phyloP scores from a whole-genome alignment of 345 rosid genomes.

The Eucalyptus sp. region DNA sequence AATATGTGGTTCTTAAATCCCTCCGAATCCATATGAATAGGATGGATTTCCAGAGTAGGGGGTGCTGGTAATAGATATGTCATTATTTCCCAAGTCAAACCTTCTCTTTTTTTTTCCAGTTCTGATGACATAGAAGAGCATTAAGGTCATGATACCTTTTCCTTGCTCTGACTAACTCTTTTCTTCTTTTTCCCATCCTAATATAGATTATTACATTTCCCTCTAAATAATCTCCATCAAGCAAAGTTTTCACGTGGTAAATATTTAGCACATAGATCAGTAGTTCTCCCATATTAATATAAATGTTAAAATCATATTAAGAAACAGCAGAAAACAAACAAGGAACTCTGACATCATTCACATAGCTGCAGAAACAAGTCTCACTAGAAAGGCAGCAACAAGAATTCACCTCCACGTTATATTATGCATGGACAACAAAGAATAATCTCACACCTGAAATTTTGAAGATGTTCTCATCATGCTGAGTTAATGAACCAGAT shows the following conservation, averaged over 20 bases:
- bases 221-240: background rate
- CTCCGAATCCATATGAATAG: background rate
- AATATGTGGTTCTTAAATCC: background rate
- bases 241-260: background rate
- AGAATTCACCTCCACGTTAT: background rate
- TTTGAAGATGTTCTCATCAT: background rate
- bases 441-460: constrained; percentile 15
- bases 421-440: background rate
- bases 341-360: background rate
- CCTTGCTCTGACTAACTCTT: background rate
- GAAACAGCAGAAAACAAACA: background rate
- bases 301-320: background rate
- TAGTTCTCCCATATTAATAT: background rate
- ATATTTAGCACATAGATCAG: background rate
- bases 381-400: background rate
- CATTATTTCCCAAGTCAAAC: background rate
- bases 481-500: background rate
- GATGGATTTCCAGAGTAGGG: background rate
- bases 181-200: background rate
- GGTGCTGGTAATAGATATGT: background rate
- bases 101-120: background rate
- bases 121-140: background rate
- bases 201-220: background rate
- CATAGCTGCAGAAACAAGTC: background rate
- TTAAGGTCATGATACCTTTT: background rate